phyloP scores from a whole-genome alignment of 768 basidiomycete genomes.

The Albatrellus ellisii region DNA sequence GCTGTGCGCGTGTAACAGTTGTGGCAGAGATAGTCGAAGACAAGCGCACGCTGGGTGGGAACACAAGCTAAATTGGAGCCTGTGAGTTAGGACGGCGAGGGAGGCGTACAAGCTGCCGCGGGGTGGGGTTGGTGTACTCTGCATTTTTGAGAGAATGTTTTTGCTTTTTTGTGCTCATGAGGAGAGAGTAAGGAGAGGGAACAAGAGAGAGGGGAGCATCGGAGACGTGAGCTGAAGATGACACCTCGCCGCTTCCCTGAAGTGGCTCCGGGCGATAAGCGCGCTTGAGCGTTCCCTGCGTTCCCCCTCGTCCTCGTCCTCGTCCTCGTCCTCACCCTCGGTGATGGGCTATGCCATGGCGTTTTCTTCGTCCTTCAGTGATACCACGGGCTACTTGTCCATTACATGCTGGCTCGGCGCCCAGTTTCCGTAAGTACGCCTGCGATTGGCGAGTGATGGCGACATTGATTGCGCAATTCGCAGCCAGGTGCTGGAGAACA shows the following conservation, averaged over 20 bases:
- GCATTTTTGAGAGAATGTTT: background rate
- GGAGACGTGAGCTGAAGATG: background rate
- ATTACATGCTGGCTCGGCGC: constrained; percentile 77
- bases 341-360: constrained; percentile 9
- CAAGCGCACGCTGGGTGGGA: constrained; percentile 42
- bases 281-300: background rate
- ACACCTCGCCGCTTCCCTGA: too few species aligned
- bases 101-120: constrained; percentile 8
- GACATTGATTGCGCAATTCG: constrained; percentile 4
- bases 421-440: constrained; percentile 66
- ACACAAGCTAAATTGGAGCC: constrained; percentile 7
- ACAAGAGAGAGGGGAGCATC: background rate
- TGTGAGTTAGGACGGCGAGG: background rate
- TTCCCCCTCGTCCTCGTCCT: background rate
- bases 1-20: constrained; percentile 63
- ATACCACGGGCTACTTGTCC: constrained; percentile 55
- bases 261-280: background rate
- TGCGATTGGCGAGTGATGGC: background rate
- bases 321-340: background rate
- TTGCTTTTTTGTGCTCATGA: background rate
- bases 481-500: constrained; percentile 81
- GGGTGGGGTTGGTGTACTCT: background rate
- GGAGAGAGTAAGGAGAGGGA: constrained; percentile 1
- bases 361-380: constrained; percentile 28
- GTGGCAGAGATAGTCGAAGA: constrained; percentile 69